Percentiles rank a stretch among this genome's conserved stretches.
Evolutionary conservation across 2,329 filamentous ascomycete genomes (phyloP).

Genomic region (Neofusicoccum parvum): DNA sequence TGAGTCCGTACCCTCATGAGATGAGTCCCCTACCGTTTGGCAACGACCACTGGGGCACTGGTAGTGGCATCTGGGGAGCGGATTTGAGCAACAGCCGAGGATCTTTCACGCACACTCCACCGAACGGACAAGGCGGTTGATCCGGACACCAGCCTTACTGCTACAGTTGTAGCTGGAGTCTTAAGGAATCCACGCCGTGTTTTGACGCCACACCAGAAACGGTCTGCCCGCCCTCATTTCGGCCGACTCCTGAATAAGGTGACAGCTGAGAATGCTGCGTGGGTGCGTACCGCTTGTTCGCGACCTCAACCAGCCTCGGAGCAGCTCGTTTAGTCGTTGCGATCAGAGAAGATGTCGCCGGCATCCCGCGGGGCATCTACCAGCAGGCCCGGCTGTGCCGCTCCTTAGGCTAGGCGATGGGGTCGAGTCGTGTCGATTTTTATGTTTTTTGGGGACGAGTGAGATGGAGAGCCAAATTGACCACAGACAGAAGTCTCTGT

Average conservation of each 20-base stretch:
- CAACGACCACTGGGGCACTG: slow-evolving; percentile 40
- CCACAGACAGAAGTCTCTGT: neutral
- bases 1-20: slow-evolving; percentile 32
- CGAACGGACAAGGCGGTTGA: slow-evolving; percentile 44
- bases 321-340: neutral
- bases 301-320: neutral
- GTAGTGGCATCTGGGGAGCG: slow-evolving; percentile 41
- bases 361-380: neutral
- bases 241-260: neutral
- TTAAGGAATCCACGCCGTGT: neutral
- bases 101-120: slow-evolving; percentile 34
- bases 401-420: neutral
- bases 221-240: neutral
- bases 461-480: slow-evolving; percentile 13
- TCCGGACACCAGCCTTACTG: slow-evolving; percentile 10
- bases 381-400: neutral
- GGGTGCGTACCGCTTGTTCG: neutral
- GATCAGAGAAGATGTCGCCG: neutral
- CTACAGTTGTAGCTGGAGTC: slow-evolving; percentile 5
- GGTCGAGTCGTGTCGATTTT: neutral
- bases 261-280: neutral
- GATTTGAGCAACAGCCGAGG: slow-evolving; percentile 32
- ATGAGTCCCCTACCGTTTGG: slow-evolving; percentile 45
- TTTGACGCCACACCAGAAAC: neutral
- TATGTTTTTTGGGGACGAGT: neutral